Evolutionary conservation across 768 basidiomycete species (phyloP).

Genomic region (Pleurotus giganteus): DNA sequence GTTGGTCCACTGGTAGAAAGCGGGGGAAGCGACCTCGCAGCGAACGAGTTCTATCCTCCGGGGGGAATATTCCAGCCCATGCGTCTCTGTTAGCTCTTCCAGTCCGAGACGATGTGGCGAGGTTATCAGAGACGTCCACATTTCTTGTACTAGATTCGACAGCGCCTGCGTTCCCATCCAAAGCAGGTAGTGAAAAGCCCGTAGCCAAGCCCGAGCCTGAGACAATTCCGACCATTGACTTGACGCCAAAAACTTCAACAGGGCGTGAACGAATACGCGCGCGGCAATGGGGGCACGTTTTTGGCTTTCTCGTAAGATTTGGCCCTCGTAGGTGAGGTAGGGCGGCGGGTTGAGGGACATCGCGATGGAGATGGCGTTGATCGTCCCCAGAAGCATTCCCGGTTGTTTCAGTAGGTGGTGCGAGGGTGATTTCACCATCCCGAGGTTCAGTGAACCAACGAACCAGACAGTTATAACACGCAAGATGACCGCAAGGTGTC

Average conservation of each 20-base stretch:
- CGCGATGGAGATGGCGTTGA: too few relatives aligned
- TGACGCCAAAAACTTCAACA: constrained; percentile 70
- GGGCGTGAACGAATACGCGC: constrained; percentile 56
- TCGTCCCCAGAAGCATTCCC: constrained; percentile 8
- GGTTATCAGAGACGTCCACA: neutral
- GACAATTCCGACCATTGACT: constrained; percentile 55
- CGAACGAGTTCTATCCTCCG: neutral
- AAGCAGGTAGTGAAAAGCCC: constrained; percentile 21
- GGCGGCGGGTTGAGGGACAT: constrained; percentile 38
- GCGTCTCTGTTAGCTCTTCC: neutral
- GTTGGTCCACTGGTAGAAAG: neutral
- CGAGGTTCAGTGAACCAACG: constrained; percentile 67
- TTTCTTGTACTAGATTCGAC: constrained; percentile 20
- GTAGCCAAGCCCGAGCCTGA: constrained; percentile 52
- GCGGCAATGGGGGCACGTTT: constrained; percentile 79
- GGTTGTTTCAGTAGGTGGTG: constrained; percentile 27
- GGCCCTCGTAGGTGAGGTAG: constrained; percentile 43
- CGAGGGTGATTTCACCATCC: constrained; percentile 18
- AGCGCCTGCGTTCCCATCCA: constrained; percentile 14
- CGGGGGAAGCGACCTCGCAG: neutral
- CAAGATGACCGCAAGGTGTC: constrained; percentile 73
- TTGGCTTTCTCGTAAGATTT: constrained; percentile 21
- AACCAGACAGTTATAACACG: constrained; percentile 70
- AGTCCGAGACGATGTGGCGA: neutral
- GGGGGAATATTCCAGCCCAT: constrained; percentile 13